phyloP scores from a whole-genome alignment of 306 rosid genomes.

The cucumber (Cucumis sativus) region DNA sequence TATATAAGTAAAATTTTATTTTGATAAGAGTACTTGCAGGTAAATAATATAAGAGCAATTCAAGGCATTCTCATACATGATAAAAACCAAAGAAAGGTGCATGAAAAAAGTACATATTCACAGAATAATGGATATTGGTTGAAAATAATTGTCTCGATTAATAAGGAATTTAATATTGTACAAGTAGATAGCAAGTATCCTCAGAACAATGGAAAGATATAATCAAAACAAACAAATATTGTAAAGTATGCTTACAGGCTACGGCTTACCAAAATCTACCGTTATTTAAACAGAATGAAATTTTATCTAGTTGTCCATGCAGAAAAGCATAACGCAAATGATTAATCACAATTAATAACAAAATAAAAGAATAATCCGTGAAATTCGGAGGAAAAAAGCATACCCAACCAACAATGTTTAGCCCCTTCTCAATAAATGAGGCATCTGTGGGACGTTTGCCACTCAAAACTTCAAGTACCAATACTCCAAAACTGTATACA shows the following conservation, averaged over 20 bases:
- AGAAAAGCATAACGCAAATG: background rate
- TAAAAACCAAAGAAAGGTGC: background rate
- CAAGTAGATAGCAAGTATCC: background rate
- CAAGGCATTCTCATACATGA: background rate
- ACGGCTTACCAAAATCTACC: background rate
- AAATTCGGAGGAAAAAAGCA: constrained; percentile 12
- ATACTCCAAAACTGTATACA: constrained; percentile 90
- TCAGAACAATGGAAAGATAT: background rate
- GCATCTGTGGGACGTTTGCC: constrained; percentile 98
- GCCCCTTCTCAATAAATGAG: constrained; percentile 86
- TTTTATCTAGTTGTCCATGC: background rate
- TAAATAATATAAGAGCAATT: background rate
- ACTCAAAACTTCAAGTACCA: constrained; percentile 85
- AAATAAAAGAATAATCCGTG: background rate
- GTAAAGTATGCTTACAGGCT: background rate
- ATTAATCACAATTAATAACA: background rate
- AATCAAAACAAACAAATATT: background rate
- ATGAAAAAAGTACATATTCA: background rate
- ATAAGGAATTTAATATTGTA: background rate
- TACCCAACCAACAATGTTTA: constrained; percentile 99
- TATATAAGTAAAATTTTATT: background rate
- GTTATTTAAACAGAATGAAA: background rate
- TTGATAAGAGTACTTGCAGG: background rate
- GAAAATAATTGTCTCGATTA: background rate
- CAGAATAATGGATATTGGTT: background rate